Evolutionary conservation across 164 flowering plant genomes (phyloP).

Genomic region (Chimonanthus salicifolius): DNA sequence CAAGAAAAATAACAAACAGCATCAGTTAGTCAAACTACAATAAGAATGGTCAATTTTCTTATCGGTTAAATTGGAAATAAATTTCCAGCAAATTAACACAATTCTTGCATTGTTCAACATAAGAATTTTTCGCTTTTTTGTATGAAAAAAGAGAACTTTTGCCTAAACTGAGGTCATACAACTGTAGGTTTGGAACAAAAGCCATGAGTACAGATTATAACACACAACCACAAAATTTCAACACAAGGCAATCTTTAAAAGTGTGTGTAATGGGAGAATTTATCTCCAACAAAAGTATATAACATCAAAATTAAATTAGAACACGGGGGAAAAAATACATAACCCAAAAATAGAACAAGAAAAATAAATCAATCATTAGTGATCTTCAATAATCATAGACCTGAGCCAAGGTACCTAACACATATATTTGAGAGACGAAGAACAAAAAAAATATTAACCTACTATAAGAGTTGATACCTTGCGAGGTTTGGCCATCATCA

Average conservation of each 20-base stretch:
- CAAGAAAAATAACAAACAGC: too few species aligned
- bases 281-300: not conserved
- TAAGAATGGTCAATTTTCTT: not conserved
- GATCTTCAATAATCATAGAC: too few species aligned
- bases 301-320: too few species aligned
- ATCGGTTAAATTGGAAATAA: not conserved
- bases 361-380: too few species aligned
- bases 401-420: too few species aligned
- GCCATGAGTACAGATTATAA: too few species aligned
- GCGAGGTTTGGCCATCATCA: constrained; percentile 93
- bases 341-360: too few species aligned
- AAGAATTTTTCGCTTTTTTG: not conserved
- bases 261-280: not conserved
- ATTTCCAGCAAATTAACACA: not conserved
- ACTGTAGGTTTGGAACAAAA: too few species aligned
- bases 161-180: not conserved
- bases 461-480: constrained; percentile 46
- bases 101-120: not conserved
- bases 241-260: not conserved
- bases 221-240: not conserved
- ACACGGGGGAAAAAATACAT: too few species aligned
- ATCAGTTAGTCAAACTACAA: not conserved
- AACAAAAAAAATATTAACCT: not conserved
- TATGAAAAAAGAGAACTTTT: not conserved
- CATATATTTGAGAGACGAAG: too few species aligned